phyloP scores from a whole-genome alignment of 2,329 filamentous ascomycete genomes.

The Thielaviopsis populi region DNA sequence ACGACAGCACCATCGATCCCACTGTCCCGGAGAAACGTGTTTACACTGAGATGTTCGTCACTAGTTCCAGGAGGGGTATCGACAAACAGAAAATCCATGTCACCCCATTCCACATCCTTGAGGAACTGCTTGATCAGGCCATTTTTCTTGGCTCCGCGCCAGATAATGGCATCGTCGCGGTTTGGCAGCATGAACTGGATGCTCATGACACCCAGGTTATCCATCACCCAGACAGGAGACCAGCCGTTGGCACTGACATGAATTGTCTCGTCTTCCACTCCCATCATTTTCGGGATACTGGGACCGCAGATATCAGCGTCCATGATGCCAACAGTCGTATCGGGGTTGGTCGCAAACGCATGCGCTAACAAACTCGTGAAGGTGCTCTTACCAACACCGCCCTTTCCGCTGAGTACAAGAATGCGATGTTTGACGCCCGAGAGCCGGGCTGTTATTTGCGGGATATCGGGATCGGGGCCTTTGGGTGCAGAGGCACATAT shows the following conservation, averaged over 20 bases:
- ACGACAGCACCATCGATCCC: constrained; percentile 88
- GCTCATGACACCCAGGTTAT: constrained; percentile 91
- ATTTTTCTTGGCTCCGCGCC: constrained; percentile 97
- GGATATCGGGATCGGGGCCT: constrained; percentile 87
- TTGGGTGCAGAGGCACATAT: constrained; percentile 93
- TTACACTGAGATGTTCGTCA: constrained; percentile 91
- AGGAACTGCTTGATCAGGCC: constrained; percentile 95
- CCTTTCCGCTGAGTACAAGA: constrained; percentile 83
- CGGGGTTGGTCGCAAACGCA: constrained; percentile 69
- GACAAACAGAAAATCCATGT: constrained; percentile 81
- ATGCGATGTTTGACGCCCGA: constrained; percentile 79
- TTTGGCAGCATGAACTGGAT: constrained; percentile 97
- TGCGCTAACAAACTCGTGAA: constrained; percentile 80
- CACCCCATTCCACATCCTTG: constrained; percentile 96
- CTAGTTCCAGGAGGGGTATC: constrained; percentile 92
- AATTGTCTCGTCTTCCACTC: constrained; percentile 83
- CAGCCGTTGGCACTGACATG: constrained; percentile 79
- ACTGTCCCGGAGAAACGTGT: constrained; percentile 76
- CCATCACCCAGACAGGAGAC: constrained; percentile 89
- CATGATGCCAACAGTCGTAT: constrained; percentile 79
- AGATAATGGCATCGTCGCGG: constrained; percentile 88
- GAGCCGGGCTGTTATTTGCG: constrained; percentile 71
- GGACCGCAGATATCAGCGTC: constrained; percentile 97
- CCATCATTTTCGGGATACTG: constrained; percentile 97
- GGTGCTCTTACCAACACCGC: constrained; percentile 91